phyloP scores from a whole-genome alignment of 2,329 filamentous ascomycete genomes.

The Epichloe sylvatica region DNA sequence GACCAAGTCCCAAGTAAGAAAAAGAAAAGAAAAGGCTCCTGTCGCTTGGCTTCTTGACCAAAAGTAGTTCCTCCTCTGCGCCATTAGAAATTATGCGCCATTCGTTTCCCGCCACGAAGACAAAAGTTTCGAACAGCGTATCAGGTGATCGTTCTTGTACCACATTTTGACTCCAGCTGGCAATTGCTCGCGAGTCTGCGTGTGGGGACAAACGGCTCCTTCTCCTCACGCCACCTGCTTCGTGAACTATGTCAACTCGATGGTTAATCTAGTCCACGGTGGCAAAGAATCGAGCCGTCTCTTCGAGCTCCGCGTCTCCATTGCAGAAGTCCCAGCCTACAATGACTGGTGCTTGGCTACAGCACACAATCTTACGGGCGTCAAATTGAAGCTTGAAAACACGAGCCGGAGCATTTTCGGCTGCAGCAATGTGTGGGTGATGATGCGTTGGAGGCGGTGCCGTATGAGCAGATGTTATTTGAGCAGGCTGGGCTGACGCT shows the following conservation, averaged over 20 bases:
- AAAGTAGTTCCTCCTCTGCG: neutral
- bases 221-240: neutral
- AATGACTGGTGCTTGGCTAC: constrained; percentile 79
- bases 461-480: constrained; percentile 2
- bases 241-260: neutral
- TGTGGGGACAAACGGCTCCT: neutral
- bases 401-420: constrained; percentile 39
- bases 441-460: constrained; percentile 10
- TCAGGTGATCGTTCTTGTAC: neutral
- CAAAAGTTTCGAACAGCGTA: neutral
- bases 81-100: neutral
- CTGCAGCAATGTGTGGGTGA: constrained; percentile 31
- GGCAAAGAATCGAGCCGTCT: constrained; percentile 65
- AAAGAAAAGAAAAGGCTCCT: neutral
- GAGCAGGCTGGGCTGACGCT: constrained; percentile 11
- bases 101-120: neutral
- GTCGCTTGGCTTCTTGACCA: neutral
- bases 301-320: constrained; percentile 64
- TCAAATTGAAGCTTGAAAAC: constrained; percentile 98
- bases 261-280: constrained; percentile 30
- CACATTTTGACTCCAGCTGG: neutral
- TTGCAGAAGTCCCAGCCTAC: constrained; percentile 98
- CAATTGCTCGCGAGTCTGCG: no score
- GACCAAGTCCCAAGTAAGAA: neutral
- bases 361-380: constrained; percentile 82